A percentile compares a stretch with the other conserved stretches of the same genome.
Conservation (phyloP, 2,329 filamentous ascomycete genomes). For the Microdochium bolleyi region DNA sequence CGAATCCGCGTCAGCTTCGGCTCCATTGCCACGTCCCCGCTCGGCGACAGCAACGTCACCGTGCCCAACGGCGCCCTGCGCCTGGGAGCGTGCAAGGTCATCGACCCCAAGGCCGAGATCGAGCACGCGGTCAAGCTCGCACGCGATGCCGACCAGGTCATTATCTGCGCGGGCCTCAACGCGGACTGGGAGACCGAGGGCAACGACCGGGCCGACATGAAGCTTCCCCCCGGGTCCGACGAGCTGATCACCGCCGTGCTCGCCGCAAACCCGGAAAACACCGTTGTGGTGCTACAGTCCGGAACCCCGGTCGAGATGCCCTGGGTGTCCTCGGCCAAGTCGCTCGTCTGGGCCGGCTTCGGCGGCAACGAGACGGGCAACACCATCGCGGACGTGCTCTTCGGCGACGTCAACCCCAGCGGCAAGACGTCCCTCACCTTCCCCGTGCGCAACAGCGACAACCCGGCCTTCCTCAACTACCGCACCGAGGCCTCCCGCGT, state of each 20-base stretch:
- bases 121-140: slow-evolving; percentile 60
- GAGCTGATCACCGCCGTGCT: slow-evolving; percentile 60
- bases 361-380: slow-evolving; percentile 83
- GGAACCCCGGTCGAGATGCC: slow-evolving; percentile 70
- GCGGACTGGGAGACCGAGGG: slow-evolving; percentile 78
- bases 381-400: slow-evolving; percentile 69
- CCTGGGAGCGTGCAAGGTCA: slow-evolving; percentile 51
- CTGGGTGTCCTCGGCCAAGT: slow-evolving; percentile 48
- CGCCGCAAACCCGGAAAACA: slow-evolving; percentile 54
- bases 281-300: slow-evolving; percentile 68
- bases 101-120: slow-evolving; percentile 52
- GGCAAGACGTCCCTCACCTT: slow-evolving; percentile 71
- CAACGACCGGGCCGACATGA: slow-evolving; percentile 69
- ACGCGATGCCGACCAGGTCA: slow-evolving; percentile 64
- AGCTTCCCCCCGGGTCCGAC: slow-evolving; percentile 66
- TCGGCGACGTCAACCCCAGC: slow-evolving; percentile 63
- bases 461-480: slow-evolving; percentile 70
- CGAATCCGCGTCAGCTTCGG: slow-evolving; percentile 51
- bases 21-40: slow-evolving; percentile 48
- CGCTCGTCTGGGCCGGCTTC: slow-evolving; percentile 73
- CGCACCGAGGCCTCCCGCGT: slow-evolving; percentile 61
- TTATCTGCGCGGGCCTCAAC: slow-evolving; percentile 72
- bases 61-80: slow-evolving; percentile 54
- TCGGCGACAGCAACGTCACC: slow-evolving; percentile 39
- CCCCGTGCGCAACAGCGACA: slow-evolving; percentile 48